Percentiles rank a stretch among this genome's conserved stretches.
Evolutionary conservation across 192 early-diverging fungal genomes (phyloP).

Genomic region (Backusella psychrophila): DNA sequence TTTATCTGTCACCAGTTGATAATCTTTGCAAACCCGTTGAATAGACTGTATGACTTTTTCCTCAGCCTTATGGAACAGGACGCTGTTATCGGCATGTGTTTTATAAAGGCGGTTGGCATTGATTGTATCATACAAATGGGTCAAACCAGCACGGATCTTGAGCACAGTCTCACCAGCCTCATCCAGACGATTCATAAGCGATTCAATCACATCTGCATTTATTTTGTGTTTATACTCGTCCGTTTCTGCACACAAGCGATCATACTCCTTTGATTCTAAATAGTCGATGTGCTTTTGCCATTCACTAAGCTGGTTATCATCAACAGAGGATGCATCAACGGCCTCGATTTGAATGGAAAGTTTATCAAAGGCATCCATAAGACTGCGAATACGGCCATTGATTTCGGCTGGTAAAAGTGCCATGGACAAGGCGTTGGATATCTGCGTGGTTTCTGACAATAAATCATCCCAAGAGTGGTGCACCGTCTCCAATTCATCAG

Average conservation of each 20-base stretch:
- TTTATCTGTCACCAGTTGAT: constrained; percentile 1
- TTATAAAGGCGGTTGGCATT: constrained; percentile 14
- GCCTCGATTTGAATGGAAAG: constrained; percentile 7
- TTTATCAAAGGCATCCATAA: not conserved
- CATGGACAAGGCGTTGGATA: not conserved
- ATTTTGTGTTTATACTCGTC: constrained; percentile 1
- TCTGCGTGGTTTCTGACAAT: not conserved
- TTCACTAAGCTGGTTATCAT: constrained; percentile 16
- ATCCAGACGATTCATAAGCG: not conserved
- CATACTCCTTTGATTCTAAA: constrained; percentile 18
- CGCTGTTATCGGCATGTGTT: constrained; percentile 15
- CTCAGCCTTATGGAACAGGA: not conserved
- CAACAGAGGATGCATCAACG: not conserved
- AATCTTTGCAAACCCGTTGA: not conserved
- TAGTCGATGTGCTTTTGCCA: constrained; percentile 27
- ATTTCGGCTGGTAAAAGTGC: constrained; percentile 16
- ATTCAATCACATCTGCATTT: not conserved
- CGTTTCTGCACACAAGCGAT: constrained; percentile 6
- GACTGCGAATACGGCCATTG: not conserved
- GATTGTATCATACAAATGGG: constrained; percentile 12
- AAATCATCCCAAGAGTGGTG: constrained; percentile 8
- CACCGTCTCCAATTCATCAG: not conserved
- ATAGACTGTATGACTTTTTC: not conserved
- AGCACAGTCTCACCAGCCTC: constrained; percentile 13
- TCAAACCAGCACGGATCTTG: not conserved